These are phyloP conservation scores for Beta vulgaris DNA, from an alignment of 148 eudicot species.

Conservation along the genomic window DNA sequence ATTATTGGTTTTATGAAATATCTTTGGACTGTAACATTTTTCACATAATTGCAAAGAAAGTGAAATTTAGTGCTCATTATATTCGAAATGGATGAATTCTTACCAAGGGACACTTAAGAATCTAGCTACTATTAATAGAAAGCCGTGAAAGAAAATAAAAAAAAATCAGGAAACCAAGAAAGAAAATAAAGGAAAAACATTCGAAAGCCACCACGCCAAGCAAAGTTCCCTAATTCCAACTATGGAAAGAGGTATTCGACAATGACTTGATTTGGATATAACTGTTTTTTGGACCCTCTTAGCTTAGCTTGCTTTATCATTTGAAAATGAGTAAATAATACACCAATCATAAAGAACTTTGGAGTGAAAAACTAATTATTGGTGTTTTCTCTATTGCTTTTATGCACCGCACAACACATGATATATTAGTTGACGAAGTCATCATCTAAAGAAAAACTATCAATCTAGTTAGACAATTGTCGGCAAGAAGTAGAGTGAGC, in stretches of 20 bases:
- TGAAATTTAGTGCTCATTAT: too few species aligned
- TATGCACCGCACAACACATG: neutral
- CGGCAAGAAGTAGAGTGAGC: conserved; percentile 2
- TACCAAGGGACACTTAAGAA: neutral
- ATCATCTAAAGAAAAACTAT: neutral
- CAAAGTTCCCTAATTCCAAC: conserved; percentile 8
- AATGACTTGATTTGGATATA: neutral
- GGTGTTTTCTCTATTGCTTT: neutral
- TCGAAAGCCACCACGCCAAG: conserved; percentile 1
- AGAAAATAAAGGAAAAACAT: neutral
- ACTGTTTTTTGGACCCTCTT: conserved; percentile 3
- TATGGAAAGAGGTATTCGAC: conserved; percentile 10
- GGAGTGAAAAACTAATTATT: too few species aligned
- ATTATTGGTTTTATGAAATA: too few species aligned
- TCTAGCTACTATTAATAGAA: neutral
- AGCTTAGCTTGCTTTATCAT: neutral
- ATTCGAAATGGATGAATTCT: too few species aligned
- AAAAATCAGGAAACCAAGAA: neutral
- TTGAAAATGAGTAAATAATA: neutral
- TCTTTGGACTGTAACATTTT: neutral
- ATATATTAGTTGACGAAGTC: neutral
- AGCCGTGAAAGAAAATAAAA: neutral
- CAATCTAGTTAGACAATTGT: neutral
- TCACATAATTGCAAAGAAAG: too few species aligned
- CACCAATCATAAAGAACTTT: conserved; percentile 1